Conservation (phyloP, 2,329 filamentous ascomycete species). For the Zymoseptoria passerinii region DNA sequence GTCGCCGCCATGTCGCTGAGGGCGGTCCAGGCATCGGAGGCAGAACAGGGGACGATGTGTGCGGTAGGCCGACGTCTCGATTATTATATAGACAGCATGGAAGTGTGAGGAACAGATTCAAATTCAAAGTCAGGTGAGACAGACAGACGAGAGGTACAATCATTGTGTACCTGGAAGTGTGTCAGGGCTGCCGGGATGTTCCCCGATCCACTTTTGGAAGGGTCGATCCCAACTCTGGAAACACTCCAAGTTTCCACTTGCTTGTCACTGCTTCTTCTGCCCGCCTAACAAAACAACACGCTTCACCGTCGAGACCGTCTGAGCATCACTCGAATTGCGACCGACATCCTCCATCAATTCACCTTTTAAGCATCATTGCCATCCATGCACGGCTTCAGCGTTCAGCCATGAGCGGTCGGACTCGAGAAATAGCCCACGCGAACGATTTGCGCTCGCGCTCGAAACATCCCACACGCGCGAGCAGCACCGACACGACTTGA, state of each 20-base stretch:
- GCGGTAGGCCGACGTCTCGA: neutral
- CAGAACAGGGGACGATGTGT: slow-evolving; percentile 11
- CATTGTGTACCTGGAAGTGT: neutral
- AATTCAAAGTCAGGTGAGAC: neutral
- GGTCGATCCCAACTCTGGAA: neutral
- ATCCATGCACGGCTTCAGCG: neutral
- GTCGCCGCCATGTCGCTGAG: slow-evolving; percentile 64
- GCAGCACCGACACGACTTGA: neutral
- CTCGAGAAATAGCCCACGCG: neutral
- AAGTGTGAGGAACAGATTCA: neutral
- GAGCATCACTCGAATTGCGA: neutral
- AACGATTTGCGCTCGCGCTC: neutral
- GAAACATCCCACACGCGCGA: neutral
- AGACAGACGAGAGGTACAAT: neutral
- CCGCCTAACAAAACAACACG: neutral
- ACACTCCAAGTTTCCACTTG: neutral
- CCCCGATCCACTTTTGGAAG: neutral
- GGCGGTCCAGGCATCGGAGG: slow-evolving; percentile 51
- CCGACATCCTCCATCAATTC: neutral
- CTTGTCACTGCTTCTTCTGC: neutral
- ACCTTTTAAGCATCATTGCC: neutral
- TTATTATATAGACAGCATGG: neutral
- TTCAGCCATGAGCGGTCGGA: neutral
- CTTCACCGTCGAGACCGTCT: neutral
- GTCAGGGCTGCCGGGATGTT: neutral